Percentiles rank a stretch among this genome's conserved stretches.
Conservation (phyloP, 306 rosid species). For the Trichosanthes truncata region DNA sequence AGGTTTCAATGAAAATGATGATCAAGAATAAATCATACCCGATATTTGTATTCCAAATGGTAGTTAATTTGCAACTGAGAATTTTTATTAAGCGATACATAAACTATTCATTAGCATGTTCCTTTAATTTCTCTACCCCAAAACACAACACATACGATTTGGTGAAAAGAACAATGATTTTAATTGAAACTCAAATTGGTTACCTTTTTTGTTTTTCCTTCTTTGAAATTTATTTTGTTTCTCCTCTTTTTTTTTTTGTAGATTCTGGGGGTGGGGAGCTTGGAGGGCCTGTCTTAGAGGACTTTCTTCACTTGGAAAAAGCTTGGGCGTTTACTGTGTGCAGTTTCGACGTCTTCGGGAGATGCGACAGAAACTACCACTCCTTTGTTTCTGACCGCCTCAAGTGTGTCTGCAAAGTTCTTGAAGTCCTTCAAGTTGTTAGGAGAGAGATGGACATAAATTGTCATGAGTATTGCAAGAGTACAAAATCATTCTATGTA, state of each 20-base stretch:
- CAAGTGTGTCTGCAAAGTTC: constrained; percentile 56
- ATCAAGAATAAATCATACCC: too few species aligned
- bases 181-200: too few species aligned
- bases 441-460: neutral
- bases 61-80: too few species aligned
- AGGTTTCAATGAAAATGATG: too few species aligned
- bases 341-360: constrained; percentile 71
- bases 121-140: too few species aligned
- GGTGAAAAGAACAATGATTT: too few species aligned
- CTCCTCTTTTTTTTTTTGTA: neutral
- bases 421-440: constrained; percentile 84
- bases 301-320: constrained; percentile 84
- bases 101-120: too few species aligned
- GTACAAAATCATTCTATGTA: too few species aligned
- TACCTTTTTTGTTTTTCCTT: neutral
- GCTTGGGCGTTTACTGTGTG: constrained; percentile 43
- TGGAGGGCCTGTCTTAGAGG: constrained; percentile 23
- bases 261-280: neutral
- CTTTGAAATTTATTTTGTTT: neutral
- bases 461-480: neutral
- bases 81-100: too few species aligned
- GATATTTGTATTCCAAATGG: too few species aligned
- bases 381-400: constrained; percentile 72
- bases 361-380: constrained; percentile 94
- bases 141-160: too few species aligned